A percentile compares a stretch with the other conserved stretches of the same genome.
phyloP scores from a whole-genome alignment of 1,284 basidiomycete species.

The Tilletiopsis washingtonensis region DNA sequence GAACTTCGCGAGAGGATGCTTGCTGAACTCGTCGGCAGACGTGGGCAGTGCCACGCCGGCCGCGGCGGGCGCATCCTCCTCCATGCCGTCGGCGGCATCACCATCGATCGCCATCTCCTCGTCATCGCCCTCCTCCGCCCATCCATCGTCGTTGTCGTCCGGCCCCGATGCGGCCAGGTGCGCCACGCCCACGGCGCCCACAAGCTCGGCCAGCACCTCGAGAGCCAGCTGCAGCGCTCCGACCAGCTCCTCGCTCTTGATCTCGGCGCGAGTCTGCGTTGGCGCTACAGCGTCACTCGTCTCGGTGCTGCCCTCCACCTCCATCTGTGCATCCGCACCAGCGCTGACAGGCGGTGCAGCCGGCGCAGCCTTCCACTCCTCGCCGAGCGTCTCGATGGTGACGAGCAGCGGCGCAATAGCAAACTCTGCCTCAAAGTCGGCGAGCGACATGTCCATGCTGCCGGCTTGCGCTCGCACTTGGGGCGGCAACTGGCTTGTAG shows the following conservation, averaged over 20 bases:
- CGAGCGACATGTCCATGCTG: neutral
- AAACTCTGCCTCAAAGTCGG: neutral
- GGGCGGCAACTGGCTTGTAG: too few relatives aligned
- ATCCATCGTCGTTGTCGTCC: conserved; percentile 11
- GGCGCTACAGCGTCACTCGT: too few relatives aligned
- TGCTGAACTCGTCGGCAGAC: too few relatives aligned
- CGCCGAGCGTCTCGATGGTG: neutral
- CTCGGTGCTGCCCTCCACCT: too few relatives aligned
- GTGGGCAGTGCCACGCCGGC: too few relatives aligned
- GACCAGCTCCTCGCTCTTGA: conserved; percentile 27
- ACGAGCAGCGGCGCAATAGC: neutral
- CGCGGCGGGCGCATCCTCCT: neutral
- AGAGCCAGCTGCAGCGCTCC: conserved; percentile 26
- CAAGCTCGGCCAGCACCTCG: conserved; percentile 37
- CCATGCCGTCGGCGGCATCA: conserved; percentile 9
- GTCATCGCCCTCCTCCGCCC: conserved; percentile 8
- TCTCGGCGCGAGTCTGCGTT: conserved; percentile 14
- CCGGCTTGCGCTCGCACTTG: too few relatives aligned
- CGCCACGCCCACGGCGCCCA: conserved; percentile 1
- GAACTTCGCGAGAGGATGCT: too few relatives aligned
- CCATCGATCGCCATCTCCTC: conserved; percentile 12
- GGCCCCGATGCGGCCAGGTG: conserved; percentile 15
- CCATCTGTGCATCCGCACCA: too few relatives aligned
- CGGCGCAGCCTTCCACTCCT: too few relatives aligned
- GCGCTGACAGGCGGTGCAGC: too few relatives aligned